Evolutionary conservation across 2,329 filamentous ascomycete species (phyloP), one percentile per base, ranked within the genome.

Genomic region (Aspergillus latus): DNA sequence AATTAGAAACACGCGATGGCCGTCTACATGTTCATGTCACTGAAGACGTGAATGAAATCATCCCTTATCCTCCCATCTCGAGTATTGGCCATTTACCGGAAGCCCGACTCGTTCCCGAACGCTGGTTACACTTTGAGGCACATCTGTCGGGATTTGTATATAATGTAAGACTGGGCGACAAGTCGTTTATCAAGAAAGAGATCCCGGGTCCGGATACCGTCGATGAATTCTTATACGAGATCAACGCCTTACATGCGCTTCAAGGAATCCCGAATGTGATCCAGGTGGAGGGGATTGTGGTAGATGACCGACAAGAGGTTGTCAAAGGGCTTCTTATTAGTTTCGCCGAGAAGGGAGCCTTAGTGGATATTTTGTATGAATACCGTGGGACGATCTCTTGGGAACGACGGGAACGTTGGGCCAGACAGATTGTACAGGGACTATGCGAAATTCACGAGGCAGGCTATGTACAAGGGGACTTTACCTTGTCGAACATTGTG

Each of bases 61-160:
- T 99, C 56, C 82, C 85, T 7, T 97, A 93, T 68, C 94, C 94
- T 3, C 82, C 85, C 0, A 77, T 87, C 26, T 84, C 83, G 39
- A 85, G 88, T 59, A 83, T 97, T 56, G 82, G 86, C 13, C 91
- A 97, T 72, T 78, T 97, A 50, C 62, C 62, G 6, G 67, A 70
- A 34, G 70, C 72, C 37, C 64, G 62, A 30, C 60, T 82, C 79
- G 56, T 86, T 88, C 72, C 80, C 36, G 93, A 97, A 70, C 84
- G 83, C 49, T 85, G 91, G 37, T 79, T 99, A 36, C 80, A 85
- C 42, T 97, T 99, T 66, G 89, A 95, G 63, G 89, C 90, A 0
- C 94, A 99, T 76, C 85, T 97, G 72, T 97, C 93, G 21, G 94
- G 94, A 1, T 99, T 97, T 70, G 94, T 97, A 15, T 99, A 97